These are phyloP conservation scores for Chlamydomonas reinhardtii DNA, from an alignment of 163 green algal genomes.

Conservation along the genomic window DNA sequence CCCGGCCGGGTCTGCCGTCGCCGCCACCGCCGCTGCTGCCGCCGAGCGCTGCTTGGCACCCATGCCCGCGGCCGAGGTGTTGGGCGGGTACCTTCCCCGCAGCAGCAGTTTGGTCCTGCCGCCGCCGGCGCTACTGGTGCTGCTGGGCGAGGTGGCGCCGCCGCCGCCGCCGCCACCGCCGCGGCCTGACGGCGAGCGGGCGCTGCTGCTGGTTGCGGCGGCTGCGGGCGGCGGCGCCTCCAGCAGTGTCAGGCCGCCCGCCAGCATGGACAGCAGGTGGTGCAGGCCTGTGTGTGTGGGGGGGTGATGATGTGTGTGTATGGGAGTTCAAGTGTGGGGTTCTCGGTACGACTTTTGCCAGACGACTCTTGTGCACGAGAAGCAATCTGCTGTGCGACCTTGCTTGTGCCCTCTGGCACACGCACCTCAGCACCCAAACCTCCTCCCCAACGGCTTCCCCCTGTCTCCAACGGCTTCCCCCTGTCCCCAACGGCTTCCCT, in stretches of 20 bases:
- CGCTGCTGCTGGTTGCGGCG: too few species aligned
- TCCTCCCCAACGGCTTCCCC: too few species aligned
- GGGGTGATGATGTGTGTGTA: too few species aligned
- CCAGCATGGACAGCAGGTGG: conserved; percentile 7
- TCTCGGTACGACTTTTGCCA: too few species aligned
- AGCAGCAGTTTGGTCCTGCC: conserved; percentile 13
- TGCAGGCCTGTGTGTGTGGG: conserved; percentile 1
- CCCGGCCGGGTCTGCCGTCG: not conserved
- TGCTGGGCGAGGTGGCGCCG: not conserved
- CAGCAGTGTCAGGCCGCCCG: conserved; percentile 1
- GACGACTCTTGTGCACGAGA: too few species aligned
- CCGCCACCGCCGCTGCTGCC: not conserved
- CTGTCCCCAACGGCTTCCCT: not conserved
- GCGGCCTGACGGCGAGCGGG: too few species aligned
- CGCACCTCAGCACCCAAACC: not conserved
- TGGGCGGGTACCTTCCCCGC: not conserved
- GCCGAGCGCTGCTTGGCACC: not conserved
- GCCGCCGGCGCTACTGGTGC: not conserved
- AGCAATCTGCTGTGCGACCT: too few species aligned
- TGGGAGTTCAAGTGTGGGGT: too few species aligned
- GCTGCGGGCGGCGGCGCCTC: not conserved
- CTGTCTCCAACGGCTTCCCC: too few species aligned
- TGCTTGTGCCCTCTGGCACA: too few species aligned
- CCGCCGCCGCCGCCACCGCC: too few species aligned
- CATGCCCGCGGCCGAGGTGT: too few species aligned